These are phyloP conservation scores for Acidomyces sp. DNA, from an alignment of 495 filamentous ascomycete genomes.

Conservation along the genomic window DNA sequence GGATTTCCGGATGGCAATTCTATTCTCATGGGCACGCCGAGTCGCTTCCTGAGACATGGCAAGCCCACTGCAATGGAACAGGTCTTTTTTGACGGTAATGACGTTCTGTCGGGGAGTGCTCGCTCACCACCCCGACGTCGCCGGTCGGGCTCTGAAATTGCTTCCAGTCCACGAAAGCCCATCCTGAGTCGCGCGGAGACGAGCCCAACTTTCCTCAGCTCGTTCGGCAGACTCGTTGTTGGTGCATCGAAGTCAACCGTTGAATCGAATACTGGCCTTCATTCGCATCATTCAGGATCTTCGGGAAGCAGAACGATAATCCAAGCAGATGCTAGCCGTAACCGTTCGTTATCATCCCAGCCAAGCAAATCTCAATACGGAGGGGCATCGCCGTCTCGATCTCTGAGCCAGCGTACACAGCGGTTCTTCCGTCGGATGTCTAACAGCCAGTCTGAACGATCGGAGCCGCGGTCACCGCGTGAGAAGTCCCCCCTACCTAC, in stretches of 20 bases:
- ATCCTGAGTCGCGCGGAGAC: constrained; percentile 15
- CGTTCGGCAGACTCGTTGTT: background rate
- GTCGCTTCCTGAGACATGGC: constrained; percentile 17
- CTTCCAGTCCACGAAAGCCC: constrained; percentile 10
- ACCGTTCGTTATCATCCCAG: background rate
- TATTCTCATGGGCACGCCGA: constrained; percentile 18
- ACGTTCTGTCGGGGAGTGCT: constrained; percentile 4
- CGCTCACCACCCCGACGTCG: constrained; percentile 4
- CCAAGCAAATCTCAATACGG: background rate
- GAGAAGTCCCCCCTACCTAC: constrained; percentile 16
- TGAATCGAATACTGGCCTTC: constrained; percentile 2
- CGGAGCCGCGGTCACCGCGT: background rate
- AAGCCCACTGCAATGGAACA: background rate
- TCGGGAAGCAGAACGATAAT: constrained; percentile 15
- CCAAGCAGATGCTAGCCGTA: background rate
- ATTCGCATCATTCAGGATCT: constrained; percentile 9
- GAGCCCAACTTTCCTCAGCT: constrained; percentile 12
- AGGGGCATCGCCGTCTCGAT: constrained; percentile 8
- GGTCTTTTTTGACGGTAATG: constrained; percentile 5
- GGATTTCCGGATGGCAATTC: constrained; percentile 21
- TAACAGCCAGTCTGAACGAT: constrained; percentile 3
- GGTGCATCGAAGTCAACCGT: constrained; percentile 1
- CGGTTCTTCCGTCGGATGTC: constrained; percentile 18
- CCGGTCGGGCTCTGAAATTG: constrained; percentile 10
- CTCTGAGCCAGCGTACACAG: constrained; percentile 14